Conservation (phyloP, 2,329 filamentous ascomycete species). For the Calonectria leucothoes region DNA sequence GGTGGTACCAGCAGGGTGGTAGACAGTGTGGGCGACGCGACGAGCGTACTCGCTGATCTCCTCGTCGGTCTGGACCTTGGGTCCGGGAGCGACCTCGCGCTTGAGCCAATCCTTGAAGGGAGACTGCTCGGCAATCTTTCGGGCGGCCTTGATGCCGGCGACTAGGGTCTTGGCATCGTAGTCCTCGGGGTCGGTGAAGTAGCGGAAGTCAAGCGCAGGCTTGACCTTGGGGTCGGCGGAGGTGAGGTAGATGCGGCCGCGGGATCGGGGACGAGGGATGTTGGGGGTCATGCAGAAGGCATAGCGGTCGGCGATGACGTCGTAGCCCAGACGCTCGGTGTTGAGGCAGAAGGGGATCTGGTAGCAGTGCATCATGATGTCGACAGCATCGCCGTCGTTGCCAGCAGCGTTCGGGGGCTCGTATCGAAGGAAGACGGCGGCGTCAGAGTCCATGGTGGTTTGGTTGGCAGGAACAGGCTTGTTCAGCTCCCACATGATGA, state of each 20-base stretch:
- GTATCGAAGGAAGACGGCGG: constrained; percentile 87
- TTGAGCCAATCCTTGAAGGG: constrained; percentile 89
- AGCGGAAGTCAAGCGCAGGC: constrained; percentile 87
- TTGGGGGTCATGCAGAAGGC: constrained; percentile 96
- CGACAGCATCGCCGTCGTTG: constrained; percentile 80
- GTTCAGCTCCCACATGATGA: constrained; percentile 82
- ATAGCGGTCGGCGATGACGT: constrained; percentile 72
- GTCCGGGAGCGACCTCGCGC: constrained; percentile 83
- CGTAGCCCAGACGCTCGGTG: constrained; percentile 82
- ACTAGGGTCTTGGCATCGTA: constrained; percentile 88
- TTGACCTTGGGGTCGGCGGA: constrained; percentile 81
- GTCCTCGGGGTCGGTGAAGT: constrained; percentile 88
- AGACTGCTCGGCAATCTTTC: constrained; percentile 77
- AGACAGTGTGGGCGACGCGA: constrained; percentile 86
- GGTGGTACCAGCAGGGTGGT: constrained; percentile 89
- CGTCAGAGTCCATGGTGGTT: constrained; percentile 92
- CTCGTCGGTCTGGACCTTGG: constrained; percentile 79
- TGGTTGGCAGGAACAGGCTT: constrained; percentile 79
- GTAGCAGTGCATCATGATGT: constrained; percentile 98
- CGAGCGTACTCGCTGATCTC: constrained; percentile 85
- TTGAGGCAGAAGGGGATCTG: constrained; percentile 94
- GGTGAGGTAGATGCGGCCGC: constrained; percentile 81
- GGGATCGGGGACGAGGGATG: constrained; percentile 84
- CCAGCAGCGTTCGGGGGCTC: constrained; percentile 75
- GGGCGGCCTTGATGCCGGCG: constrained; percentile 80